Conservation (phyloP, 1,284 basidiomycete species). For the Microbotryum lychnidis-dioicae region DNA sequence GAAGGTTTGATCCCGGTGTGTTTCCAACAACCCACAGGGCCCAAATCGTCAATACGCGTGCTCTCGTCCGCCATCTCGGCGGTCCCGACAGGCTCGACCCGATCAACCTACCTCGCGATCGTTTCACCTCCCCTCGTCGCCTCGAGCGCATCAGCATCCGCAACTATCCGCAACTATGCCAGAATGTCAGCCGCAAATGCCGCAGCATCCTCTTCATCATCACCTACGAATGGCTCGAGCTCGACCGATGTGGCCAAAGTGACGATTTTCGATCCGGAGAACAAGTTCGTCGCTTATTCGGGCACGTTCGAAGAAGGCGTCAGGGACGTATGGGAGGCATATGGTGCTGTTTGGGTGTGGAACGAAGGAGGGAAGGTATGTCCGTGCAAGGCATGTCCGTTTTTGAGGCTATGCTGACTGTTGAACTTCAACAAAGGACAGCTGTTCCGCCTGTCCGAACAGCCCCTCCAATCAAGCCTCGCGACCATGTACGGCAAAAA, state of each 20-base stretch:
- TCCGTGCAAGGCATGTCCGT: conserved; percentile 42
- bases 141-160: conserved; percentile 55
- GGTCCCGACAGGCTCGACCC: not conserved
- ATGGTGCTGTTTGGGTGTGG: conserved; percentile 67
- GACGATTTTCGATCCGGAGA: conserved; percentile 84
- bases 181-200: conserved; percentile 5
- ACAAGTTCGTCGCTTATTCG: conserved; percentile 71
- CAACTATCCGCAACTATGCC: conserved; percentile 66
- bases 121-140: conserved; percentile 75
- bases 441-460: conserved; percentile 48
- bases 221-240: conserved; percentile 23
- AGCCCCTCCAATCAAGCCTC: conserved; percentile 19
- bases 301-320: conserved; percentile 71
- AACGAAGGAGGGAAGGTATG: conserved; percentile 59
- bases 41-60: conserved; percentile 44
- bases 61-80: conserved; percentile 52
- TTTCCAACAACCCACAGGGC: conserved; percentile 32
- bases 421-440: conserved; percentile 36
- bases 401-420: not conserved
- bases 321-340: conserved; percentile 66
- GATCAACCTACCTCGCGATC: conserved; percentile 65
- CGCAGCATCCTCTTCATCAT: not conserved
- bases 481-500: conserved; percentile 20
- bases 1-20: conserved; percentile 11
- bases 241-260: conserved; percentile 69